Evolutionary conservation across 73 alveolate genomes (phyloP), one percentile per base, ranked within the genome.

Genomic region (Paramecium sonneborni): DNA sequence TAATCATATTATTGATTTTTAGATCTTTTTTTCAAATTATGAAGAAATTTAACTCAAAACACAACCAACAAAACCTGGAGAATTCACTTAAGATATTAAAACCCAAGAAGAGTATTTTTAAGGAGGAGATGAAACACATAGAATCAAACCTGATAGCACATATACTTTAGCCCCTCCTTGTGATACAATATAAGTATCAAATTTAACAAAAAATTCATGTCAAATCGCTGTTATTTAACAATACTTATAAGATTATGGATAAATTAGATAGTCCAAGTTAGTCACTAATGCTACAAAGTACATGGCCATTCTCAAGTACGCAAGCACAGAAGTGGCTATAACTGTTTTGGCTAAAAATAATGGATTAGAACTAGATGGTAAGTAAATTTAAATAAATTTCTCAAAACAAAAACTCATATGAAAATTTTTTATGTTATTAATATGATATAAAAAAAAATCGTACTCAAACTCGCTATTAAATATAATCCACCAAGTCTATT

Each of bases 121-220:
- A 14, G 90, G 90, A 24, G 44, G 69, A 3, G 90, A 79, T 34
- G 90, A 79, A 46, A 79, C 90, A 20, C 69, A 79, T 79, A 21
- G 90, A 18, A 79, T 79, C 11, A 79, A 79, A 79, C 90, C 90
- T 23, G 90, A 79, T 39, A 38, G 74, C 12, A 79, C 90, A 0
- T 79, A 79, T 44, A 79, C 90, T 23, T 39, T 79, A 6, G 90
- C 90, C n/a, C 90, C 90, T 24, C 90, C 90, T 43, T 79, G 90
- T 18, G 90, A 79, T 79, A 79, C 90, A 20, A 38, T 79, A 5
- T 79, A 79, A 18, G 72, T 79, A 2, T 79, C 90, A 8, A 79
- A 79, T 18, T 62, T 79, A 9, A 79, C 76, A 21, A 38, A 44
- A 34, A 43, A 43, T 39, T 79, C 90, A 30, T 79, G 90, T 79